phyloP scores from a whole-genome alignment of 2,329 filamentous ascomycete genomes.

The Zasmidium cellare region DNA sequence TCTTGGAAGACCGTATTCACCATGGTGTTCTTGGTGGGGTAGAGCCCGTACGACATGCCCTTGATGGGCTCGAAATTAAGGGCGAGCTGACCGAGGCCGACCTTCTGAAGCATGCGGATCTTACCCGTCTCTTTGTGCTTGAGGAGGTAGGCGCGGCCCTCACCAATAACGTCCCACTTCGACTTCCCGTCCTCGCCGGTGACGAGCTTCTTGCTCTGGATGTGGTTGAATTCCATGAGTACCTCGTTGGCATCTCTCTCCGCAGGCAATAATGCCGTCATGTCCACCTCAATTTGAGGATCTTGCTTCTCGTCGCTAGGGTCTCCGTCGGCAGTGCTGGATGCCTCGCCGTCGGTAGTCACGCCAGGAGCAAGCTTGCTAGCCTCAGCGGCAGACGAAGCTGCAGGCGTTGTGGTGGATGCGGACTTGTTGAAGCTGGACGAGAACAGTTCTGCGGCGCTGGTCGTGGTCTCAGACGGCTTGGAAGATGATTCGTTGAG shows the following conservation, averaged over 20 bases:
- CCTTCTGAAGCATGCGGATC: constrained; percentile 69
- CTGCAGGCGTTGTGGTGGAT: constrained; percentile 20
- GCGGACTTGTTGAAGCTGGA: constrained; percentile 30
- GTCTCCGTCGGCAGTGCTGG: constrained; percentile 35
- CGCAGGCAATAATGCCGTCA: constrained; percentile 68
- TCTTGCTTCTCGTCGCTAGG: constrained; percentile 27
- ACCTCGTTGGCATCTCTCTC: constrained; percentile 63
- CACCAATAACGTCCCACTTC: constrained; percentile 68
- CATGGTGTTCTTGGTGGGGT: constrained; percentile 22
- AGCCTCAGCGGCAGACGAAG: constrained; percentile 16
- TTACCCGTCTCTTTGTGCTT: constrained; percentile 69
- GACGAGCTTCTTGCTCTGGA: constrained; percentile 67
- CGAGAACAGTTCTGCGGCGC: constrained; percentile 33
- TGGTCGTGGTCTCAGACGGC: constrained; percentile 31
- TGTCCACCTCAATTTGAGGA: constrained; percentile 58
- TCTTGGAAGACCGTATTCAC: constrained; percentile 20
- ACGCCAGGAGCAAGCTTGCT: constrained; percentile 40
- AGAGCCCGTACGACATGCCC: constrained; percentile 17
- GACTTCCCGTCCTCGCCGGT: constrained; percentile 52
- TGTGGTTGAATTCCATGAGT: constrained; percentile 65
- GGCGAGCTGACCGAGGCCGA: constrained; percentile 30
- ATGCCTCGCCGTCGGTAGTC: constrained; percentile 41
- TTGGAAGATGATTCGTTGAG: constrained; percentile 33
- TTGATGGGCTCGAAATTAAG: constrained; percentile 21
- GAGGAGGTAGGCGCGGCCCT: constrained; percentile 71